Evolutionary conservation across 2,329 filamentous ascomycete genomes (phyloP).

Genomic region (Diaporthe sp.): DNA sequence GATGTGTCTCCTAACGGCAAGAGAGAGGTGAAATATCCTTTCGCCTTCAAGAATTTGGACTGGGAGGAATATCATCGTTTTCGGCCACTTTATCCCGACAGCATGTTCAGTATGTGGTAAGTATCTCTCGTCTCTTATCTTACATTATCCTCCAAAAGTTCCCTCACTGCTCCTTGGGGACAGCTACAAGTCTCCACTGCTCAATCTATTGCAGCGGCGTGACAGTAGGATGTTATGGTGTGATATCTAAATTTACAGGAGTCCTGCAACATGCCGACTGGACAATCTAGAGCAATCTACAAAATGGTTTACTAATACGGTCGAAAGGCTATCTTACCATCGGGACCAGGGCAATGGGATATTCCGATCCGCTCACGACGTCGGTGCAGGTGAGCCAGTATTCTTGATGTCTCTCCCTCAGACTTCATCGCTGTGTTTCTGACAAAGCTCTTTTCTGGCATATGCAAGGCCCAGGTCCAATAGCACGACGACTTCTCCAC

Average conservation of each 20-base stretch:
- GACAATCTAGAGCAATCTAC: neutral
- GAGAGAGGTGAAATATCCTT: slow-evolving; percentile 42
- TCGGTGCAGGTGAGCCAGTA: slow-evolving; percentile 39
- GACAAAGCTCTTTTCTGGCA: neutral
- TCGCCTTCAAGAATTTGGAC: slow-evolving; percentile 44
- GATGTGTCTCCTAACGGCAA: slow-evolving; percentile 22
- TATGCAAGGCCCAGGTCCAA: slow-evolving; percentile 40
- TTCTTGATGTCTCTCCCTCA: neutral
- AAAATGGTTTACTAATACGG: neutral
- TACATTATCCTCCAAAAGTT: neutral
- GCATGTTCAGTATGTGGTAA: slow-evolving; percentile 43
- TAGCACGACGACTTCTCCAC: slow-evolving; percentile 35
- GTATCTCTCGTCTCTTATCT: neutral
- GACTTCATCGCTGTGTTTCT: neutral
- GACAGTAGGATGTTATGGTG: neutral
- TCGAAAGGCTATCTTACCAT: slow-evolving; percentile 36
- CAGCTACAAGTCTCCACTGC: no score
- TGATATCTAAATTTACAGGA: no score
- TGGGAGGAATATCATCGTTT: slow-evolving; percentile 44
- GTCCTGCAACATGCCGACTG: neutral
- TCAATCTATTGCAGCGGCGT: neutral
- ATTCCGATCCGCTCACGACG: slow-evolving; percentile 41
- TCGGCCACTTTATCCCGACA: slow-evolving; percentile 43
- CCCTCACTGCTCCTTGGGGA: neutral
- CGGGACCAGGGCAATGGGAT: slow-evolving; percentile 34